A percentile compares a stretch with the other conserved stretches of the same genome.
Evolutionary conservation across 495 filamentous ascomycete genomes (phyloP).

Genomic region (Podospora pseudoanserina): DNA sequence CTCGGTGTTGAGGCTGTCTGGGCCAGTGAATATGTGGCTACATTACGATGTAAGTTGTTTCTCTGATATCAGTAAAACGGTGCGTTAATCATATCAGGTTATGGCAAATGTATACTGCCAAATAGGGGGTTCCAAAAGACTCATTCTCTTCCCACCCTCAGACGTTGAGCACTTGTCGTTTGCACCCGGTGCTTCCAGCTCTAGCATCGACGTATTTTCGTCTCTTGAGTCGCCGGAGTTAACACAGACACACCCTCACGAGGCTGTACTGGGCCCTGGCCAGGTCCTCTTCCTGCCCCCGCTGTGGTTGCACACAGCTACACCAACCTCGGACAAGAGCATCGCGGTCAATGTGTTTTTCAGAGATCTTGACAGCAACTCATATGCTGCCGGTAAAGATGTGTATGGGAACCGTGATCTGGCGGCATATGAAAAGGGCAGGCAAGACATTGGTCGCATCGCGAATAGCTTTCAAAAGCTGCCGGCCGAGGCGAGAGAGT

Average conservation of each 20-base stretch:
- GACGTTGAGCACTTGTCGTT: slow-evolving; percentile 69
- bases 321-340: slow-evolving; percentile 58
- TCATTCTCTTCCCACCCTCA: slow-evolving; percentile 73
- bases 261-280: slow-evolving; percentile 61
- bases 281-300: slow-evolving; percentile 80
- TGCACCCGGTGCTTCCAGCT: slow-evolving; percentile 74
- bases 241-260: slow-evolving; percentile 58
- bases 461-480: slow-evolving; percentile 62
- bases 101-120: slow-evolving; percentile 91
- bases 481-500: slow-evolving; percentile 61
- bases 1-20: slow-evolving; percentile 75
- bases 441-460: slow-evolving; percentile 67
- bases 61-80: not conserved
- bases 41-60: slow-evolving; percentile 72
- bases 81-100: slow-evolving; percentile 46
- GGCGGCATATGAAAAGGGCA: slow-evolving; percentile 75
- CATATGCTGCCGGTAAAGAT: slow-evolving; percentile 71
- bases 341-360: slow-evolving; percentile 87
- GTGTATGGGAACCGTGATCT: slow-evolving; percentile 88
- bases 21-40: slow-evolving; percentile 83
- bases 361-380: slow-evolving; percentile 57
- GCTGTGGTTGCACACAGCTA: slow-evolving; percentile 79
- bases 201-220: slow-evolving; percentile 64
- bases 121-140: slow-evolving; percentile 63
- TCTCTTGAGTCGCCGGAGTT: slow-evolving; percentile 36